These are phyloP conservation scores for Colletotrichum tabaci DNA, from an alignment of 2,329 filamentous ascomycete species.

Conservation along the genomic window DNA sequence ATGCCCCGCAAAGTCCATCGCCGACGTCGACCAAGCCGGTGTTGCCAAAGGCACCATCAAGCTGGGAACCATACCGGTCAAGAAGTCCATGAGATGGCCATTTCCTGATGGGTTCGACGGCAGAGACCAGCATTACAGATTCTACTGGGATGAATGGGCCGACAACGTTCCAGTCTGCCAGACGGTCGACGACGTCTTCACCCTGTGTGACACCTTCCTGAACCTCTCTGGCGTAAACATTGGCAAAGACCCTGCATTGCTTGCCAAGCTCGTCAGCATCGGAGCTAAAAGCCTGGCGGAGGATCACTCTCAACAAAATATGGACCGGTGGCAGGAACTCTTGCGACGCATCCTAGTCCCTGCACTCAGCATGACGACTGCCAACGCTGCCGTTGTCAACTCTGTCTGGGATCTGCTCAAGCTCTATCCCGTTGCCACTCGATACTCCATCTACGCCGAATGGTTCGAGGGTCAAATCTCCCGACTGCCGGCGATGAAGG, in stretches of 20 bases:
- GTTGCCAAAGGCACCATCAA: slow-evolving; percentile 79
- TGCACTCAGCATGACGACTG: slow-evolving; percentile 86
- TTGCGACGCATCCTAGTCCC: slow-evolving; percentile 89
- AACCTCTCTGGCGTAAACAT: slow-evolving; percentile 92
- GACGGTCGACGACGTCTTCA: slow-evolving; percentile 90
- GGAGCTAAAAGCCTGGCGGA: slow-evolving; percentile 81
- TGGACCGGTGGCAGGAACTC: slow-evolving; percentile 85
- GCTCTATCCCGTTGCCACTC: slow-evolving; percentile 80
- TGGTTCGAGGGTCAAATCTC: slow-evolving; percentile 90
- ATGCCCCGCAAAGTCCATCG: slow-evolving; percentile 61
- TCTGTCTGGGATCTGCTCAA: slow-evolving; percentile 89
- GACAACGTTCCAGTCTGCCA: slow-evolving; percentile 95
- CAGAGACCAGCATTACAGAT: slow-evolving; percentile 84
- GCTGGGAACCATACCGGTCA: slow-evolving; percentile 70
- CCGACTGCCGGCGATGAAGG: slow-evolving; percentile 81
- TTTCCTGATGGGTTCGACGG: slow-evolving; percentile 84
- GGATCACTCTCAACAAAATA: slow-evolving; percentile 80
- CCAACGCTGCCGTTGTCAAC: slow-evolving; percentile 87
- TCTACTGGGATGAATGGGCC: slow-evolving; percentile 98
- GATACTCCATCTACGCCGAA: slow-evolving; percentile 93
- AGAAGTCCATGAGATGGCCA: slow-evolving; percentile 85
- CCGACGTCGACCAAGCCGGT: slow-evolving; percentile 74
- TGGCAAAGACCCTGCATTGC: slow-evolving; percentile 82
- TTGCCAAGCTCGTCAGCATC: slow-evolving; percentile 89
- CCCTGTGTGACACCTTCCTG: slow-evolving; percentile 85